Evolutionary conservation across 2,329 filamentous ascomycete genomes (phyloP), one percentile per base, ranked within the genome.

Genomic region (Colletotrichum gigasporum): DNA sequence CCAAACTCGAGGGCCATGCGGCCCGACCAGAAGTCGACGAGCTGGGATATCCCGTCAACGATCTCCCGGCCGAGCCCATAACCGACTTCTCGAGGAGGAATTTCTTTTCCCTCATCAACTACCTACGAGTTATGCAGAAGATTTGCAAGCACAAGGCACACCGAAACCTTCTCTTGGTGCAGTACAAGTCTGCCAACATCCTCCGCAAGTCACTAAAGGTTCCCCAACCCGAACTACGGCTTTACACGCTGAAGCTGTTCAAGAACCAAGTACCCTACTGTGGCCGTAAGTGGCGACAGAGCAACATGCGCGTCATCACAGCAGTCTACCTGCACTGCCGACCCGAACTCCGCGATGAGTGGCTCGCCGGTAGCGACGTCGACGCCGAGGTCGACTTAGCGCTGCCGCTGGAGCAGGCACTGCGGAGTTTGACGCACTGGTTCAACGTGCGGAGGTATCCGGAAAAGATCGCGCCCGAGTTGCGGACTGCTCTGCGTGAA

Each of bases 261-360:
- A 99, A 99, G 79, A 96, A 94, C 65, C 96, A 99, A 78, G 96
- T 99, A 4, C 96, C 96, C 1, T 99, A 97, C 82, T 98, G 95
- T 77, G 95, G 96, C 20, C 90, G 96, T 42, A 99, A 99, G 80
- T 99, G 96, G 96, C 90, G 96, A 12, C 96, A 98, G 80, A 90
- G 90, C 70, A 98, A 99, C 78, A 99, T 99, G 96, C 92, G 95
- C 58, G 94, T 98, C 73, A 99, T 99, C 74, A 99, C 96, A 0
- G 94, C 94, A 3, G 93, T 99, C 1, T 99, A 97, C 77, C 83
- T 99, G 50, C 93, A 97, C 79, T 97, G 95, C 73, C 87, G 94
- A 7, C 95, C 95, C 0, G 95, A 98, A 76, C 84, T 99, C 45
- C 87, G 95, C 28, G 96, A 99, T 73, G 96, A 97, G 78, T 98